Evolutionary conservation across 192 early-diverging fungal genomes (phyloP), one percentile per base, ranked within the genome.

Genomic region (Tieghemiomyces parasiticus): DNA sequence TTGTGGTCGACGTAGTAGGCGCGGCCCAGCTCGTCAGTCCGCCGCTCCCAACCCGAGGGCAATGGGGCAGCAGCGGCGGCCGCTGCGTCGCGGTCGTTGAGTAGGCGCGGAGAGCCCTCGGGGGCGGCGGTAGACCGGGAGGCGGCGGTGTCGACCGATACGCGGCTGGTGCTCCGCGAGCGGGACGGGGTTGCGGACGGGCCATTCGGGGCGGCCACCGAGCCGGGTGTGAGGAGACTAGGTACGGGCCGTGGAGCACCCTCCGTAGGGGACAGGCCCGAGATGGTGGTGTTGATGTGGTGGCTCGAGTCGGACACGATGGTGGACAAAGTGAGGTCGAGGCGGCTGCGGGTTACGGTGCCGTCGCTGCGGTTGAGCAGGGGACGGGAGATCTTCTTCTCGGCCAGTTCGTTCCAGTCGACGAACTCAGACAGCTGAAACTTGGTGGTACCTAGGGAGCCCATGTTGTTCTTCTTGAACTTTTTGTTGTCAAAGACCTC

Each of bases 1-100:
- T 90, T 96, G 69, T 99, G 95, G 73, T 99, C 93, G 24, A 99
- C 93, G 73, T 93, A 99, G 79, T 99, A 99, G 4, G 87, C 85
- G 2, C 95, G 82, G 10, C 92, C 89, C 47, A 93, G 65, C 64
- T 93, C 86, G 79, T 99, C 95, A 26, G 85, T 78, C 55, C 95
- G 84, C 51, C 91, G 79, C 79, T 99, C 95, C 95, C 95, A 99
- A 42, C 94, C 88, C 65, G 45, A 62, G 33, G 74, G 68, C 46
- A 79, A 64, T 1, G 28, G 10, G 16, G 32, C 20, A 1, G 29
- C 54, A 16, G 38, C 38, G 3, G 28, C 14, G 16, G 32, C 20
- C 6, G 29, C 54, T 30, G 38, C 38, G 16, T 16, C 38, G 6
- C 6, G 6, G 38, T 16, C 38, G 38, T 42, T 42, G 8, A 42